phyloP scores from a whole-genome alignment of 345 rosid species.

The Firmiana major region DNA sequence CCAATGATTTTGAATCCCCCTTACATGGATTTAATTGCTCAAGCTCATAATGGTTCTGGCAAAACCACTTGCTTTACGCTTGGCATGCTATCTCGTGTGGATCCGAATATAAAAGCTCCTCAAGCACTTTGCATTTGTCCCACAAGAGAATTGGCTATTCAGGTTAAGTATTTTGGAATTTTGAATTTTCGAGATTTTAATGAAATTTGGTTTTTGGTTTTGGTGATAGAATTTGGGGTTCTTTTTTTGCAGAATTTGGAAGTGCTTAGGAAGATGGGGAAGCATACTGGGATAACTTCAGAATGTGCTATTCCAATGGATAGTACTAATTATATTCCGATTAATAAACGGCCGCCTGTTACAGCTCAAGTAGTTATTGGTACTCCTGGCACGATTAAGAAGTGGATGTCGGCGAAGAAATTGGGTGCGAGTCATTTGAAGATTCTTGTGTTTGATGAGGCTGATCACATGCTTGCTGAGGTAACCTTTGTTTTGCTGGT shows the following conservation, averaged over 20 bases:
- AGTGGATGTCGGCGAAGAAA: conserved; percentile 61
- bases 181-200: background rate
- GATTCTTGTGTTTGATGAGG: conserved; percentile 96
- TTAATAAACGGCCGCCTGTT: conserved; percentile 40
- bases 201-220: background rate
- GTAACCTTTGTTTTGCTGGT: conserved; percentile 32
- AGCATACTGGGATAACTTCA: conserved; percentile 71
- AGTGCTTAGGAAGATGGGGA: conserved; percentile 92
- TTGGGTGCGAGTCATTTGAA: conserved; percentile 45
- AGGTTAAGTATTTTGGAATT: conserved; percentile 40
- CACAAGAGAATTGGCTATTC: conserved; percentile 86
- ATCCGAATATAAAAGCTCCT: conserved; percentile 48
- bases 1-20: conserved; percentile 96
- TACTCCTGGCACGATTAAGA: conserved; percentile 92
- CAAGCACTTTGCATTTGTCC: conserved; percentile 98
- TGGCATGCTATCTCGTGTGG: conserved; percentile 89
- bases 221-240: background rate
- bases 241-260: conserved; percentile 62
- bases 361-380: conserved; percentile 85
- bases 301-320: conserved; percentile 75
- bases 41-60: conserved; percentile 96
- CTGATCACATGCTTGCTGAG: conserved; percentile 94
- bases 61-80: conserved; percentile 96
- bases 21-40: conserved; percentile 76
- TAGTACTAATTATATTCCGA: conserved; percentile 28